Conservation (phyloP, 2,329 filamentous ascomycete species). For the Geosmithia putterillii region DNA sequence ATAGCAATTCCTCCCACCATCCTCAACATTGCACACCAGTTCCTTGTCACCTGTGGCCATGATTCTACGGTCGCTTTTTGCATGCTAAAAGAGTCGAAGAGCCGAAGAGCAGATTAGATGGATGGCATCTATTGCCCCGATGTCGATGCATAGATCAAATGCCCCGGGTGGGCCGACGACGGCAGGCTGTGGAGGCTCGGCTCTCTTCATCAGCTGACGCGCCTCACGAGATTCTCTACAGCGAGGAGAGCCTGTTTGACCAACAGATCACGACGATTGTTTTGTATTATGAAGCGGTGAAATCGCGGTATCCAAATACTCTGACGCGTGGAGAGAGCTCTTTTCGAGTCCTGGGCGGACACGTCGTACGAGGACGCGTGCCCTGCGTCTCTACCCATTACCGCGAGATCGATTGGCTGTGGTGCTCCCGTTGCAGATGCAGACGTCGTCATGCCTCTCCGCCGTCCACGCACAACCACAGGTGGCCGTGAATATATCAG, state of each 20-base stretch:
- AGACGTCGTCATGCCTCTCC: background rate
- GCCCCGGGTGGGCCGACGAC: background rate
- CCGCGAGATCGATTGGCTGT: slow-evolving; percentile 3
- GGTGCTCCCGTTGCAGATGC: background rate
- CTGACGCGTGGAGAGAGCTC: too few relatives aligned
- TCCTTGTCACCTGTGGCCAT: too few relatives aligned
- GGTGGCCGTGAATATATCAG: background rate
- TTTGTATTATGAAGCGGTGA: background rate
- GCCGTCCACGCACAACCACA: background rate
- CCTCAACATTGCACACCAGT: background rate
- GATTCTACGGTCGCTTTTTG: too few relatives aligned
- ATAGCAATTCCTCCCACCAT: background rate
- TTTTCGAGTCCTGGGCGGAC: background rate
- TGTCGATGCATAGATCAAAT: background rate
- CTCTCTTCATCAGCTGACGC: background rate
- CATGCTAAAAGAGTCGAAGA: too few relatives aligned
- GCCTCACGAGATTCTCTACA: background rate
- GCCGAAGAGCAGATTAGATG: too few relatives aligned
- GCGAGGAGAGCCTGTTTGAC: background rate
- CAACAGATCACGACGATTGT: background rate
- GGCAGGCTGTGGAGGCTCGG: background rate
- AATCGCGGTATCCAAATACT: background rate
- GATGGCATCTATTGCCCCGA: background rate
- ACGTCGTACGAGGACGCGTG: background rate
- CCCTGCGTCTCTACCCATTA: background rate